Evolutionary conservation across 164 flowering plant species (phyloP), one percentile per base, ranked within the genome.

Genomic region (Vitis rupestris): DNA sequence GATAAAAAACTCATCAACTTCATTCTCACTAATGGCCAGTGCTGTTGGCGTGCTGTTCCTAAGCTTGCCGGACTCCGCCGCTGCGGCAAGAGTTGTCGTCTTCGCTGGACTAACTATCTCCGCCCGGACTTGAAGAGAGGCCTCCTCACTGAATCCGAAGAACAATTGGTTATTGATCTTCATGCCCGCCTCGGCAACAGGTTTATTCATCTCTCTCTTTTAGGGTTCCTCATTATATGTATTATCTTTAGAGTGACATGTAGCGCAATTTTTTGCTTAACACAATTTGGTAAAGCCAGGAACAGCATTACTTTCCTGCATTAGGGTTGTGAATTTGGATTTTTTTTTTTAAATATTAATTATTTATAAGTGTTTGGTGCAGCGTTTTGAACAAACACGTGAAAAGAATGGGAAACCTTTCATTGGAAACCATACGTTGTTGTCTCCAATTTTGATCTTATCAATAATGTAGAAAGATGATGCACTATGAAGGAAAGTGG

Each of bases 21-120:
- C 76, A 88, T 92, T 58, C 86, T 92, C 72, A 87, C 86, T 61
- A 88, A 92, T 75, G 97, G 97, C 63, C 97, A 89, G 78, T 92
- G 97, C 62, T 92, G 97, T 58, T 92, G 97, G 97, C 75, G 97
- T 2, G 94, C 95, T 12, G 92, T 92, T 50, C 97, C 97, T 1
- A 92, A 90, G 81, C 95, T 92, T 53, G 97, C 97, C 47, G 95
- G 95, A 17, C 88, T 92, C 59, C 86, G 88, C 8, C 87, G 97
- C 6, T 92, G 97, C 60, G 97, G 97, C 49, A 92, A 92, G 84
- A 92, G 97, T 70, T 90, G 97, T 74, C 87, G 97, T 13, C 92
- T 92, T 16, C 92, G 97, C 0, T 92, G 97, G 97, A 92, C 95
- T 50, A 92, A 92, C 60, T 92, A 92, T 69, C 97, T 92, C 29